Base-by-base conservation (phyloP, 2,329 filamentous ascomycete species). In the Trichoderma cornu-damae region DNA sequence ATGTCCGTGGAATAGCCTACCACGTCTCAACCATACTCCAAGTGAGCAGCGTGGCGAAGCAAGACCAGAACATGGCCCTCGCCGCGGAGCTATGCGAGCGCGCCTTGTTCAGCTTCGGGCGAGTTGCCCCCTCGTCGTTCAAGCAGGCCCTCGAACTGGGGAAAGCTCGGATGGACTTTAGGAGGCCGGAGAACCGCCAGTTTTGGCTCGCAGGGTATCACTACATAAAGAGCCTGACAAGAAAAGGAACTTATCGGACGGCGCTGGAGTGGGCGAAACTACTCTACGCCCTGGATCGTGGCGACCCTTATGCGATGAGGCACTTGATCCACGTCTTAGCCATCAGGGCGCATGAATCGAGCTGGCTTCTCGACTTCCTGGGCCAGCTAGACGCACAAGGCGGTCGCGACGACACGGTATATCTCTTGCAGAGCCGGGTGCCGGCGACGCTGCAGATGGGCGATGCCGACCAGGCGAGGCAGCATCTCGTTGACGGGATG, bases 1-100 rank as follows among this genome's bases (percentile, higher is more conserved):
- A 53, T 26, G 24, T 34, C 12, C n/a, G 6, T 9, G n/a, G 30
- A 44, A 11, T 59, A 83, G 80, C 93, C 3, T 97, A 96, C 70
- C 92, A 97, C 69, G 87, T 97, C 63, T 94, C 90, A 1, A 92
- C 90, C 2, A 81, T 97, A n/a, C 84, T 97, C 20, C 92, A 96
- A 69, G 91, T 96, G 26, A 95, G 90, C 61, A 90, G 90, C 69
- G 88, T 97, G 49, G 91, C 91, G 11, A 93, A 94, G 69, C 89
- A 96, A 63, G 90, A 96, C 68, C 85, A 90, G 53, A 94, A 97
- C 68, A 87, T 91, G 69, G 84, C 92, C 1, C 82, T 94, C 3
- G 86, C 93, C 0, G 87, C 90, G 3, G 92, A 97, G 66, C 81
- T 97, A 1, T 84, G 95, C 54, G 93, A 97, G 73, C 83, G 94